A percentile compares a stretch with the other conserved stretches of the same genome.
These are phyloP conservation scores for Elaeis oleifera DNA, from an alignment of 202 grass and related monocot species.

Conservation along the genomic window DNA sequence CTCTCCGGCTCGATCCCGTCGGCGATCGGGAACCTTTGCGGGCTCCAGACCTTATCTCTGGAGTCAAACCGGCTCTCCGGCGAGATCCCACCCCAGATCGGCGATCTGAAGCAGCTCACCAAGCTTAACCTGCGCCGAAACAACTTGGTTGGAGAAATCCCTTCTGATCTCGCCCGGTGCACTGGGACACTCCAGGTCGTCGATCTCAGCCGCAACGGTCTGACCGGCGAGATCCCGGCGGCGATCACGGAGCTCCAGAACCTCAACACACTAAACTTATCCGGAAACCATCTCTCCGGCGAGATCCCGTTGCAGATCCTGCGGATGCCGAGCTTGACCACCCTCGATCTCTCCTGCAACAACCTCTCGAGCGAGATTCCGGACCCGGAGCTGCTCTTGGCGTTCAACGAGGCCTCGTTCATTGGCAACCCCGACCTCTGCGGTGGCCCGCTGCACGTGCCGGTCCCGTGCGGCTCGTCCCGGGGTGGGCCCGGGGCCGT, in stretches of 20 bases:
- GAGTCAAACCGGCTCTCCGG: neutral
- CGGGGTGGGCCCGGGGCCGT: no score
- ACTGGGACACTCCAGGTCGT: neutral
- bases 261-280: neutral
- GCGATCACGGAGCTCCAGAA: neutral
- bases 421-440: no score
- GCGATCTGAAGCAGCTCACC: neutral
- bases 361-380: neutral
- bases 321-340: neutral
- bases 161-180: no score
- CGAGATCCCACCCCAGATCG: constrained; percentile 2
- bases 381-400: no score
- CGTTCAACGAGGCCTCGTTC: no score
- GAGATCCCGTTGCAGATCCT: neutral
- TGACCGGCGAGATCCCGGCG: constrained; percentile 3
- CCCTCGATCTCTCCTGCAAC: constrained; percentile 1
- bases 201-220: neutral
- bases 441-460: no score
- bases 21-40: neutral
- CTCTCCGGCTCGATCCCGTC: neutral
- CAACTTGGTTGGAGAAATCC: no score
- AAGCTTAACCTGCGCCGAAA: no score
- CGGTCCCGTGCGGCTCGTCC: no score
- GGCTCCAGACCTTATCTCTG: neutral
- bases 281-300: neutral